A percentile compares a stretch with the other conserved stretches of the same genome.
These are phyloP conservation scores for Echinosophora koreensis DNA, from an alignment of 306 rosid genomes.

Conservation along the genomic window DNA sequence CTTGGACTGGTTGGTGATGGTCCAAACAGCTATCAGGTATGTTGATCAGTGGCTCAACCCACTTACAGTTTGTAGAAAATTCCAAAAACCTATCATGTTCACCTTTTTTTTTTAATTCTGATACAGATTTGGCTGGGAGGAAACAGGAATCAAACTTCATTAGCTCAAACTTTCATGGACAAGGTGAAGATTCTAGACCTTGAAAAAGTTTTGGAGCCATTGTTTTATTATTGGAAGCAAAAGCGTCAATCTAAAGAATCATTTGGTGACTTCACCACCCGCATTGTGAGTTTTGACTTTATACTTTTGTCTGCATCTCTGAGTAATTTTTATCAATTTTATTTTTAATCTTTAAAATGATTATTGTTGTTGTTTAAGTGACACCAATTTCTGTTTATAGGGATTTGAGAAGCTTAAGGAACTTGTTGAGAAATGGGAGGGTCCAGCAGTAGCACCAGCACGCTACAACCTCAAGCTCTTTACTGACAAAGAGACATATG, in stretches of 20 bases:
- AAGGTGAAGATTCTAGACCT: conserved; percentile 93
- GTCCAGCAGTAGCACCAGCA: conserved; percentile 68
- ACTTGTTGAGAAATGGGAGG: conserved; percentile 87
- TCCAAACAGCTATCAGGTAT: conserved; percentile 98
- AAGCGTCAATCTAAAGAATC: conserved; percentile 92
- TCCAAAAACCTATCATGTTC: background rate
- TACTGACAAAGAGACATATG: conserved; percentile 86
- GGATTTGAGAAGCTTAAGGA: conserved; percentile 90
- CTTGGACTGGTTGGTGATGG: conserved; percentile 98
- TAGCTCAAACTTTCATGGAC: conserved; percentile 87
- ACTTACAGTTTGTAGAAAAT: conserved; percentile 10
- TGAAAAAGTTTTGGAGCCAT: conserved; percentile 90
- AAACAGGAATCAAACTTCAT: conserved; percentile 74
- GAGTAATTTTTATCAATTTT: background rate
- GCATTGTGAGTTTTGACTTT: conserved; percentile 64
- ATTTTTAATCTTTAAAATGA: conserved; percentile 6
- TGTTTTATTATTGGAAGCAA: conserved; percentile 91
- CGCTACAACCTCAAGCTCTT: conserved; percentile 87
- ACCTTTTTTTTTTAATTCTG: background rate
- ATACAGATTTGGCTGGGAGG: conserved; percentile 98
- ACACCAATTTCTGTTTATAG: conserved; percentile 57
- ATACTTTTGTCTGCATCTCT: conserved; percentile 18
- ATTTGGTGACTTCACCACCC: conserved; percentile 82
- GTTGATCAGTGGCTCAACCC: conserved; percentile 40
- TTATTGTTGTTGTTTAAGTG: conserved; percentile 19